Evolutionary conservation across 805 yeast species (phyloP).

Genomic region (Candida ipomoeae): DNA sequence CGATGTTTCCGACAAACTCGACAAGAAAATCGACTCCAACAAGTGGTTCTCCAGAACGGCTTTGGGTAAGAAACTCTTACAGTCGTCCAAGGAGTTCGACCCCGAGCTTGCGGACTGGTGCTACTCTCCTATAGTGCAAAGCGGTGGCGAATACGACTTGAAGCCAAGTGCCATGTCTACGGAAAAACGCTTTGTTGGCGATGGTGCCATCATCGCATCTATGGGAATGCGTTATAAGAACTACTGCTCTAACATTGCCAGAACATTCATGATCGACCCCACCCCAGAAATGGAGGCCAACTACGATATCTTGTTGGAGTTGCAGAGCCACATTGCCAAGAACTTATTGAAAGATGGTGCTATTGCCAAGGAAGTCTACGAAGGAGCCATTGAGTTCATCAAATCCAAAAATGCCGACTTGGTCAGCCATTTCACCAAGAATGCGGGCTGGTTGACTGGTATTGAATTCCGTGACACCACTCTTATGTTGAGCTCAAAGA

Average conservation of each 20-base stretch:
- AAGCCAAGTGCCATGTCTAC: slow-evolving; percentile 79
- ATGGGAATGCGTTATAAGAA: slow-evolving; percentile 83
- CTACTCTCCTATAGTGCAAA: slow-evolving; percentile 84
- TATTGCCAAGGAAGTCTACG: slow-evolving; percentile 62
- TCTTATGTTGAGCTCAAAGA: slow-evolving; percentile 67
- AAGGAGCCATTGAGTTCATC: slow-evolving; percentile 56
- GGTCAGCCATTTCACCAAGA: slow-evolving; percentile 61
- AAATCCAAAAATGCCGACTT: slow-evolving; percentile 61
- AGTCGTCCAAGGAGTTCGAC: slow-evolving; percentile 56
- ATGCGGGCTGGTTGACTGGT: slow-evolving; percentile 86
- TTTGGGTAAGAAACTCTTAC: slow-evolving; percentile 52
- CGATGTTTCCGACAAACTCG: slow-evolving; percentile 69
- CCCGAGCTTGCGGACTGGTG: slow-evolving; percentile 84
- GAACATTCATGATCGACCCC: slow-evolving; percentile 90
- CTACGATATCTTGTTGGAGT: slow-evolving; percentile 68
- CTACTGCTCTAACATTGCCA: slow-evolving; percentile 81
- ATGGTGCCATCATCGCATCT: slow-evolving; percentile 76
- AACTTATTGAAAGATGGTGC: slow-evolving; percentile 61
- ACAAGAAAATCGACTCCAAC: slow-evolving; percentile 71
- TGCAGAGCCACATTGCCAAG: slow-evolving; percentile 62
- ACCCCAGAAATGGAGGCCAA: slow-evolving; percentile 70
- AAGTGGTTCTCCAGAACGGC: slow-evolving; percentile 56
- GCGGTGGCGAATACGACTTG: slow-evolving; percentile 81
- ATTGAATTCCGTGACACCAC: slow-evolving; percentile 82
- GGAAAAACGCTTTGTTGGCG: slow-evolving; percentile 56